A percentile compares a stretch with the other conserved stretches of the same genome.
Conservation (phyloP, 768 basidiomycete genomes). For the Rhodotorula graminis region DNA sequence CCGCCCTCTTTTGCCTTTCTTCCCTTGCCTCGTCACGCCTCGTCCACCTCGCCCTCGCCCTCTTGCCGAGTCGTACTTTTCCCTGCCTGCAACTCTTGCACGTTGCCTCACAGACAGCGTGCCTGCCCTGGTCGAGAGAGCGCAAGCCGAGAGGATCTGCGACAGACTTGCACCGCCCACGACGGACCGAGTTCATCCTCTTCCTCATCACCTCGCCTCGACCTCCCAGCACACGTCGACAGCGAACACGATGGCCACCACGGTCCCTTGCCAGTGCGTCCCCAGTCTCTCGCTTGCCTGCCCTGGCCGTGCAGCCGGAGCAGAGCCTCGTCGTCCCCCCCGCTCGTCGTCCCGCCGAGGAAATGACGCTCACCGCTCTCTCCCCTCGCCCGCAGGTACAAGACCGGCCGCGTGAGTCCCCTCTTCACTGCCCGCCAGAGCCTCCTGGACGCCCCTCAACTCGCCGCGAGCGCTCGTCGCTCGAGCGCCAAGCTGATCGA, state of each 20-base stretch:
- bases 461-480: not conserved
- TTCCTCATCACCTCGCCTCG: not conserved
- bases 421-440: not conserved
- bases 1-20: no score
- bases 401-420: constrained; percentile 27
- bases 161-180: not conserved
- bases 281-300: not conserved
- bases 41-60: no score
- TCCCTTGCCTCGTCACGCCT: no score
- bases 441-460: no score
- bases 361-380: not conserved
- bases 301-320: not conserved
- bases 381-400: constrained; percentile 10
- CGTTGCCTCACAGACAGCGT: no score
- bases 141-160: no score
- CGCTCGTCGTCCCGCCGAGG: no score
- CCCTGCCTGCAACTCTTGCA: no score
- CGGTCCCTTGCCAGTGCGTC: constrained; percentile 27
- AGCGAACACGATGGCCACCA: constrained; percentile 14
- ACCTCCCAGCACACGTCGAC: no score
- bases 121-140: no score
- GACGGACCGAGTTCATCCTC: not conserved
- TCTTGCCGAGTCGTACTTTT: no score
- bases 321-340: not conserved
- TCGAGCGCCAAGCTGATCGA: not conserved